Evolutionary conservation across 1,284 basidiomycete genomes (phyloP).

Genomic region (Tilletia indica): DNA sequence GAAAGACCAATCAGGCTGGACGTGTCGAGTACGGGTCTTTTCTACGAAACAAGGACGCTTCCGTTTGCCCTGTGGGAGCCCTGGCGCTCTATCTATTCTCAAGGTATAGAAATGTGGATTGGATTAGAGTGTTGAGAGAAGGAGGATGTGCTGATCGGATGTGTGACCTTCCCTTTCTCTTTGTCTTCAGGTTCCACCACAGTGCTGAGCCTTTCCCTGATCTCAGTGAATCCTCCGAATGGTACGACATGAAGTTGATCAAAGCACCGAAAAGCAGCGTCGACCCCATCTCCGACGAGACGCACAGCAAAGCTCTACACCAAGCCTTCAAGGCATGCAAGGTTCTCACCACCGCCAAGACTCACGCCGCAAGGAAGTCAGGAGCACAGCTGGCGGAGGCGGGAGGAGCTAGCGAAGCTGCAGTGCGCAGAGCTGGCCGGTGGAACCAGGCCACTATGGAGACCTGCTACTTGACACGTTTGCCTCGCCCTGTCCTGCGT

Average conservation of each 20-base stretch:
- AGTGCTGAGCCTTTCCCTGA: not conserved
- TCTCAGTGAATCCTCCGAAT: not conserved
- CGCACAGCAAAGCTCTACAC: conserved; percentile 6
- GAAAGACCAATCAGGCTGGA: conserved; percentile 10
- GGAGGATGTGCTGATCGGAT: too few relatives aligned
- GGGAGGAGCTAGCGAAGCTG: not conserved
- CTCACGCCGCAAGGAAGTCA: not conserved
- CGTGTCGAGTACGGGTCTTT: conserved; percentile 5
- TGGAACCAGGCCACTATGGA: conserved; percentile 10
- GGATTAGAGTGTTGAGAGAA: too few relatives aligned
- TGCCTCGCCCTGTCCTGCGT: not conserved
- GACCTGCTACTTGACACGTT: not conserved
- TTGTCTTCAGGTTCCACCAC: not conserved
- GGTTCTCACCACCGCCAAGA: not conserved
- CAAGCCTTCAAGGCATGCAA: not conserved
- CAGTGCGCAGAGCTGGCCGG: conserved; percentile 2
- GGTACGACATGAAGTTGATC: conserved; percentile 9
- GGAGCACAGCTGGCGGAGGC: conserved; percentile 7
- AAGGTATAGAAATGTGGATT: too few relatives aligned
- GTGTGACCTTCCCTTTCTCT: not conserved
- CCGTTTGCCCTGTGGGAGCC: not conserved
- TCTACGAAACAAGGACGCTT: not conserved
- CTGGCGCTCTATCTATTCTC: conserved; percentile 3
- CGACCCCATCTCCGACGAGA: not conserved
- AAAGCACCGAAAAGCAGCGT: not conserved